Evolutionary conservation across 306 rosid genomes (phyloP), one percentile per base, ranked within the genome.

Genomic region (Vigna nakashimae): DNA sequence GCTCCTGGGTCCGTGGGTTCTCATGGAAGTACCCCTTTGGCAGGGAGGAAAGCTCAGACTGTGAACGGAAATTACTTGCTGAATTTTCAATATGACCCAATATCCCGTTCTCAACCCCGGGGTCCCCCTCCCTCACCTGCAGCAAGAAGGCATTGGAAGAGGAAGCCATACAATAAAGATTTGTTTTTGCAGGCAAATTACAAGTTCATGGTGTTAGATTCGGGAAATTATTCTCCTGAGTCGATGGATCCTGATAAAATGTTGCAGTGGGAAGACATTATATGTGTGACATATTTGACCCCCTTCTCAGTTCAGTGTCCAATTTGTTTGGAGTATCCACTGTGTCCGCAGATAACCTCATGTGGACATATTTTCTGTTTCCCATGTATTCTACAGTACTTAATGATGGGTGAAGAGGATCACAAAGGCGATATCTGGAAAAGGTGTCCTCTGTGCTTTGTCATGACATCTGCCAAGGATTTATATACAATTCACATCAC

Each of bases 291-390:
- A 56, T 91, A 88, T 86, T 91, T 86, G 18, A 90, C 98, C 66
- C 93, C 98, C 14, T 83, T 86, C 58, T 65, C 80, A 70, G 88
- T 95, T 59, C 97, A 88, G 80, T 95, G 98, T 85, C 98, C 98
- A 73, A 92, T 95, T 84, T 95, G 98, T 89, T 88, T 95, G 83
- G 98, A 95, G 73, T 78, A 81, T 83, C 98, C 98, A 30, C 82
- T 92, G 34, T 95, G 98, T 73, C 90, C 98, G 5, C 98, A 95
- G 82, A 92, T 95, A 82, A 92, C 98, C 78, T 89, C 98, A 7
- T 95, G 98, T 45, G 98, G 98, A 40, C 98, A 95, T 80, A 88
- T 95, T 24, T 95, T 92, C 79, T 95, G 98, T 86, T 95, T 92
- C 86, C 97, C 98, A 5, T 95, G 98, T 77, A 89, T 95, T 78